Conservation (phyloP, 2,329 filamentous ascomycete species). For the Volutella citrinella region DNA sequence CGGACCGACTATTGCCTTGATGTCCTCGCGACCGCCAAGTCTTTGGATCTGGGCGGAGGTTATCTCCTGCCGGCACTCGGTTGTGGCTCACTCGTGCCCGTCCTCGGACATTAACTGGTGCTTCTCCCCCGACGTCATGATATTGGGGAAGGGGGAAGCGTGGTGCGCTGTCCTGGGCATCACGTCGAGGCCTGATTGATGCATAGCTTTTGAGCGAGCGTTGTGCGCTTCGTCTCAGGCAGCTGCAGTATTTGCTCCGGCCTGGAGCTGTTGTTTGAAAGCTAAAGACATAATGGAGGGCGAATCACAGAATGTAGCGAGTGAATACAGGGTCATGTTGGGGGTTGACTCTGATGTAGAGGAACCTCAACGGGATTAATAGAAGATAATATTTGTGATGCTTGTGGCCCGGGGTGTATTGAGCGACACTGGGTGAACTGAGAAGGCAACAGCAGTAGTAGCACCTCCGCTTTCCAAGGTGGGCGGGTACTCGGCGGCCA, state of each 20-base stretch:
- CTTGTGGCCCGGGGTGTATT: too few relatives aligned
- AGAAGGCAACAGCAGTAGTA: too few relatives aligned
- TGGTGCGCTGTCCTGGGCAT: constrained; percentile 43
- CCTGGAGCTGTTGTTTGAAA: constrained; percentile 16
- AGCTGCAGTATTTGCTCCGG: constrained; percentile 31
- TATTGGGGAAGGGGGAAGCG: constrained; percentile 42
- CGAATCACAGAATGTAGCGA: not conserved
- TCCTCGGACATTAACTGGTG: constrained; percentile 40
- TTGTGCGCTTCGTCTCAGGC: constrained; percentile 35
- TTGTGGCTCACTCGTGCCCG: constrained; percentile 29
- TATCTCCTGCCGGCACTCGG: too few relatives aligned
- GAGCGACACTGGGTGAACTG: too few relatives aligned
- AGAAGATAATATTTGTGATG: too few relatives aligned
- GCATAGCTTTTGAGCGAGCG: constrained; percentile 34
- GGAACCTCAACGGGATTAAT: too few relatives aligned
- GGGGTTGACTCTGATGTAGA: not conserved
- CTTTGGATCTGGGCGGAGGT: constrained; percentile 50
- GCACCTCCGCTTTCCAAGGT: too few relatives aligned
- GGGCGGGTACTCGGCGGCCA: too few relatives aligned
- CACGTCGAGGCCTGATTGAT: constrained; percentile 33
- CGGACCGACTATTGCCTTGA: constrained; percentile 59
- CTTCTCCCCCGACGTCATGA: constrained; percentile 35
- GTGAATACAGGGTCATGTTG: not conserved
- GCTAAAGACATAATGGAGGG: constrained; percentile 20
- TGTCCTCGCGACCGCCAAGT: constrained; percentile 58